Conservation (phyloP, 768 basidiomycete species). For the Tylopilus sp. region DNA sequence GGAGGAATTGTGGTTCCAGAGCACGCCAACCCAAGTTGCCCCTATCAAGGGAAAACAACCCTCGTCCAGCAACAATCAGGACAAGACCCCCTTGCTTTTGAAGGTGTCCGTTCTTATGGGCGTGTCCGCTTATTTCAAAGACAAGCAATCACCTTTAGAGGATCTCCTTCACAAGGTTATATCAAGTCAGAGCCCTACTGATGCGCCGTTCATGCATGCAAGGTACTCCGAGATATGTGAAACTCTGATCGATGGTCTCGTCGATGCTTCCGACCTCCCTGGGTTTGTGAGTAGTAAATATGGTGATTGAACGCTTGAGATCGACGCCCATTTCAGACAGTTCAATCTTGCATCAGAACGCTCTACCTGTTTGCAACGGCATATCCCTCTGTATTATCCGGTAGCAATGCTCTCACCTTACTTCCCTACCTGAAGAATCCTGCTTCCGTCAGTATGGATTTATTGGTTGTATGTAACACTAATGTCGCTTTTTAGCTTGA, state of each 20-base stretch:
- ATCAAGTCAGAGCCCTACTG: slow-evolving; percentile 58
- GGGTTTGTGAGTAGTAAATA: slow-evolving; percentile 56
- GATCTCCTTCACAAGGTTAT: slow-evolving; percentile 83
- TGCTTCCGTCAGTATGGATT: slow-evolving; percentile 52
- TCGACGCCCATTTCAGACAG: slow-evolving; percentile 46
- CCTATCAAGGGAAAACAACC: slow-evolving; percentile 37
- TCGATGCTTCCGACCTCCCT: slow-evolving; percentile 79
- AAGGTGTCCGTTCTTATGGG: slow-evolving; percentile 86
- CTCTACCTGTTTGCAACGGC: slow-evolving; percentile 81
- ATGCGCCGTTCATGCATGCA: slow-evolving; percentile 51
- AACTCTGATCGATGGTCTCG: slow-evolving; percentile 79
- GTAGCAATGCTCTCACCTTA: slow-evolving; percentile 77
- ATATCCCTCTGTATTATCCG: slow-evolving; percentile 81
- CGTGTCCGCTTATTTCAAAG: slow-evolving; percentile 77
- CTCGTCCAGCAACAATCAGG: slow-evolving; percentile 34
- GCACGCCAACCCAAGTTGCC: slow-evolving; percentile 26
- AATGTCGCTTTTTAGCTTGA: slow-evolving; percentile 51
- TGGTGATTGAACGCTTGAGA: not conserved
- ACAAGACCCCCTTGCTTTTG: slow-evolving; percentile 52
- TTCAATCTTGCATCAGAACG: slow-evolving; percentile 80
- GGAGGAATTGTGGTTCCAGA: slow-evolving; percentile 87
- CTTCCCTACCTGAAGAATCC: slow-evolving; percentile 89
- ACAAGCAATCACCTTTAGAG: slow-evolving; percentile 80
- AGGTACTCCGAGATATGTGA: slow-evolving; percentile 84
- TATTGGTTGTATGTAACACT: not conserved